phyloP scores from a whole-genome alignment of 805 yeast species.

The Starmerella geochares region DNA sequence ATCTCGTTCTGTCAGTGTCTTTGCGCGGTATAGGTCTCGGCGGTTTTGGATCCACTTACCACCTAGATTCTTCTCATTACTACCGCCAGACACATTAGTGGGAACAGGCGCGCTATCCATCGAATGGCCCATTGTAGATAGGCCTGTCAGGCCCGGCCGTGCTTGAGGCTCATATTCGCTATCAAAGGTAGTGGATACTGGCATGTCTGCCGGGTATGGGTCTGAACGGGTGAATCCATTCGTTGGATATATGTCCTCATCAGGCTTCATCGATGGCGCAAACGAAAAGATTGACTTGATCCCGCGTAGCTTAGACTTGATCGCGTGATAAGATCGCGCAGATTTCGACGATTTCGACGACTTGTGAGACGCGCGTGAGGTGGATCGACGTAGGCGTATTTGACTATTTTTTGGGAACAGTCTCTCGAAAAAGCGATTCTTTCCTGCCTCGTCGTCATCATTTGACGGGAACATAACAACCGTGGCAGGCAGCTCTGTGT shows the following conservation, averaged over 20 bases:
- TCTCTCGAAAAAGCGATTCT: conserved; percentile 16
- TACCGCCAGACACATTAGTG: too few relatives aligned
- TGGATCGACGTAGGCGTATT: conserved; percentile 9
- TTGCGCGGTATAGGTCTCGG: conserved; percentile 60
- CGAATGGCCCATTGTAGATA: not conserved
- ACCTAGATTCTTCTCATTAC: conserved; percentile 3
- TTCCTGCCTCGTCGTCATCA: conserved; percentile 5
- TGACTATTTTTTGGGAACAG: conserved; percentile 22
- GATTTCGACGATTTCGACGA: conserved; percentile 6
- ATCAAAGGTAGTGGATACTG: not conserved
- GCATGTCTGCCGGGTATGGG: not conserved
- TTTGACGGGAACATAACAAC: conserved; percentile 8
- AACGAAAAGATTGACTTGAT: conserved; percentile 20
- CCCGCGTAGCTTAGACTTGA: conserved; percentile 8
- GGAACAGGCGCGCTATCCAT: too few relatives aligned
- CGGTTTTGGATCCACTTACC: conserved; percentile 43
- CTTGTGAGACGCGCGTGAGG: conserved; percentile 15
- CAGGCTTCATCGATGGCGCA: conserved; percentile 10
- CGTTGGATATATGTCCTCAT: conserved; percentile 19
- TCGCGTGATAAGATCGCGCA: conserved; percentile 4
- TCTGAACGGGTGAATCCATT: conserved; percentile 5
- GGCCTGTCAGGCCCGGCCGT: not conserved
- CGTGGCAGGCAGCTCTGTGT: too few relatives aligned
- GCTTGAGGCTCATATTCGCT: not conserved
- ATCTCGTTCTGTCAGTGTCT: conserved; percentile 57